Percentiles rank a stretch among this genome's conserved stretches.
Conservation (phyloP, 129 eudicot genomes). For the Solidago caesia region DNA sequence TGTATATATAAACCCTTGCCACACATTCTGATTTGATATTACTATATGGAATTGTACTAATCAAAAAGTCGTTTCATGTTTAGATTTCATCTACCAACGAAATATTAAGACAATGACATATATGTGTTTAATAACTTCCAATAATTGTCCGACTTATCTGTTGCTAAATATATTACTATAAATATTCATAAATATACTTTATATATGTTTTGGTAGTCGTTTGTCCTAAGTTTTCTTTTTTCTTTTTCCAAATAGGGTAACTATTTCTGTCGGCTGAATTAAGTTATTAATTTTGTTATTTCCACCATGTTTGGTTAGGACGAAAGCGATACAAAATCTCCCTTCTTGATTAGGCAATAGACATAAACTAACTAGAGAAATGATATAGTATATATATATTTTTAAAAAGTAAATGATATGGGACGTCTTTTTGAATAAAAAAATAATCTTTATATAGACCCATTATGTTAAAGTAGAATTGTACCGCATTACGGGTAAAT, state of each 20-base stretch:
- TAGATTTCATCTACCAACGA: background rate
- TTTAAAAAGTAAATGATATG: no score
- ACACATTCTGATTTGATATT: background rate
- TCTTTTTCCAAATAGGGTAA: background rate
- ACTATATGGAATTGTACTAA: no score
- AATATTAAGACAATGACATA: background rate
- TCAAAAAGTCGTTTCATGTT: background rate
- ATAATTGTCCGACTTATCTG: no score
- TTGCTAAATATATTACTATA: no score
- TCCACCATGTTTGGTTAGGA: background rate
- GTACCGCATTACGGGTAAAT: no score
- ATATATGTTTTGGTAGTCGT: background rate
- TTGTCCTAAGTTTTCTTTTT: background rate
- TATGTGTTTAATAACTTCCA: background rate
- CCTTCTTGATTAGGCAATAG: background rate
- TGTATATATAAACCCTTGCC: no score
- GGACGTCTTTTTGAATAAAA: no score
- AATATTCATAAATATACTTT: background rate
- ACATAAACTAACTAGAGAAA: background rate
- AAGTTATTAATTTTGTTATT: background rate
- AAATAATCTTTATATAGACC: no score
- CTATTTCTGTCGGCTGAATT: background rate
- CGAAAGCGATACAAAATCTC: conserved; percentile 8
- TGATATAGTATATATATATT: no score
- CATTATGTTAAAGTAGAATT: no score